A percentile compares a stretch with the other conserved stretches of the same genome.
Evolutionary conservation across 768 basidiomycete genomes (phyloP).

Genomic region (Glaciozyma antarctica): DNA sequence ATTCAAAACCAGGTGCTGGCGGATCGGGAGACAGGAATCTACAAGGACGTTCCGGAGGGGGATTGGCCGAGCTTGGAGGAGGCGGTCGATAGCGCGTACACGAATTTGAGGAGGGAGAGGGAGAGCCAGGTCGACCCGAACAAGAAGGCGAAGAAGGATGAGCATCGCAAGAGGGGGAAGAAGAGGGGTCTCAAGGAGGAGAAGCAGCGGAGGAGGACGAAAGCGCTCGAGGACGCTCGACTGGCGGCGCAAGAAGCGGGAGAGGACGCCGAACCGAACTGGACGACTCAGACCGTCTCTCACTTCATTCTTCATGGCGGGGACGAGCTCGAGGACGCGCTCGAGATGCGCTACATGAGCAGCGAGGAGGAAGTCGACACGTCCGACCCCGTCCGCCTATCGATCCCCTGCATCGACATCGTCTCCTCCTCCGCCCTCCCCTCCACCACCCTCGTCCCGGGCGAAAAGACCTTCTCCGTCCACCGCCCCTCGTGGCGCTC

Average conservation of each 20-base stretch:
- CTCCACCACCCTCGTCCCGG: neutral
- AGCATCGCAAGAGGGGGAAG: constrained; percentile 8
- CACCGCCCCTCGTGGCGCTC: constrained; percentile 10
- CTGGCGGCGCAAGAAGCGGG: neutral
- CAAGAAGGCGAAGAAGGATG: constrained; percentile 17
- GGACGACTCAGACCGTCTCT: neutral
- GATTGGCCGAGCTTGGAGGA: constrained; percentile 14
- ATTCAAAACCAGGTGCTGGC: constrained; percentile 4
- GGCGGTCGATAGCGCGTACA: constrained; percentile 18
- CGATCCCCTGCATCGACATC: neutral
- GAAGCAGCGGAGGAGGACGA: constrained; percentile 4
- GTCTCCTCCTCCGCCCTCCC: neutral
- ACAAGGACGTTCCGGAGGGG: constrained; percentile 12
- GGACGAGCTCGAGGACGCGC: constrained; percentile 1
- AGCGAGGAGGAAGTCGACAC: constrained; percentile 6
- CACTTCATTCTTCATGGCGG: neutral
- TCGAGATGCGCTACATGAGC: constrained; percentile 21
- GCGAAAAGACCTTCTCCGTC: constrained; percentile 10
- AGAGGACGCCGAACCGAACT: neutral
- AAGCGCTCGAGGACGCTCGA: neutral
- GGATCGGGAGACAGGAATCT: neutral
- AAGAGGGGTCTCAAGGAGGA: constrained; percentile 18
- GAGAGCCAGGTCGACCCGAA: constrained; percentile 5
- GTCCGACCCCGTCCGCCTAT: neutral
- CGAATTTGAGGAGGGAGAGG: constrained; percentile 16